Base-by-base conservation (phyloP, 345 rosid genomes). In the Eucalyptus albens region DNA sequence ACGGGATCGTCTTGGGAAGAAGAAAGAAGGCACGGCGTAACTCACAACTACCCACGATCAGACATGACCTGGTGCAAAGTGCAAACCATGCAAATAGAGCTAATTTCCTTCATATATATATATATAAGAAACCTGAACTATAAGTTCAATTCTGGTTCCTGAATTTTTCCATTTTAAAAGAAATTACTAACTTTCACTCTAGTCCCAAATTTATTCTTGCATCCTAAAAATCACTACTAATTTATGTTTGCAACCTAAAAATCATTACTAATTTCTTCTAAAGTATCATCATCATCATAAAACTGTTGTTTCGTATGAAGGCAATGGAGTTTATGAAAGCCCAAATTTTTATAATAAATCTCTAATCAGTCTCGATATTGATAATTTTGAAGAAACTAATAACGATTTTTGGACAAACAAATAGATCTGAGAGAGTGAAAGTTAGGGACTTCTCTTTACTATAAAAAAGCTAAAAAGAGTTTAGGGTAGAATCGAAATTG, bases 151-250 rank as follows among this genome's bases (percentile, higher is more conserved):
- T 21, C 0, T 26, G 0, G 0, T 19, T 37, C 26, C 5, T 4
- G 6, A 72, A 3, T 10, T 0, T 37, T 19, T 17, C 6, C 22
- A 37, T 9, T 19, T 17, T 17, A 16, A 7, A 3, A 5, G 6
- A 19, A 33, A 37, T 16, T 10, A 19, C 1, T 11, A 37, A 72
- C 4, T 10, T 72, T 72, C 2, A 37, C 9, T 37, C 3, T 3
- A 40, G 1, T 19, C 5, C 5, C 15, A 37, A 19, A 37, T 72
- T 11, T 33, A 6, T 3, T 12, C 1, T 0, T 4, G 0, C 5
- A 1, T 77, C 26, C 5, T 29, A 37, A 77, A 37, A 77, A 19
- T 19, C 0, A 0, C 0, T 9, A 72, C 2, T 2, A 7, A 11
- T 77, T 77, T 37, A n/a, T n/a, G n/a, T n/a, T 0, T 4, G 0